Percentiles rank a stretch among this genome's conserved stretches.
phyloP scores from a whole-genome alignment of 1,284 basidiomycete genomes.

The Butyriboletus regius region DNA sequence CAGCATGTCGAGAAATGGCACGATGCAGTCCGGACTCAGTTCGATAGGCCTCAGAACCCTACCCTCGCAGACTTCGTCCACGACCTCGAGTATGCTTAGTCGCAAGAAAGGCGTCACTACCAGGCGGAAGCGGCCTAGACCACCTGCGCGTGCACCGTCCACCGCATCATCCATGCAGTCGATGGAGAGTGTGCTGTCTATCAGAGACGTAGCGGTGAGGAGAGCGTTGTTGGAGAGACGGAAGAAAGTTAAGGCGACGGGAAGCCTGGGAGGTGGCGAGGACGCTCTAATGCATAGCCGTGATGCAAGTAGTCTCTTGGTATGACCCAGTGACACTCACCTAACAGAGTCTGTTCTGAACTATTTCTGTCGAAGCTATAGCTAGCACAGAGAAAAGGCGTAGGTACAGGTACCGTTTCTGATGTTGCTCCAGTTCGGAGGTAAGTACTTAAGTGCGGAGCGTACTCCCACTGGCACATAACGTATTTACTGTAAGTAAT shows the following conservation, averaged over 20 bases:
- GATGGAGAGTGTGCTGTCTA: conserved; percentile 25
- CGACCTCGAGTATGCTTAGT: conserved; percentile 13
- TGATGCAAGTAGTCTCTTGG: not conserved
- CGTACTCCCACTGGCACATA: too few relatives aligned
- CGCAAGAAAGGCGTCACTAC: conserved; percentile 19
- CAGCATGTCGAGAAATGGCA: conserved; percentile 12
- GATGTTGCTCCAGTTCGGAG: too few relatives aligned
- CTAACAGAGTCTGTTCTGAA: not conserved
- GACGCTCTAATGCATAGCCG: not conserved
- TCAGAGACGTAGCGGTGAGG: conserved; percentile 34
- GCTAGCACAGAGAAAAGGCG: too few relatives aligned
- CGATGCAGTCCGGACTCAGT: conserved; percentile 8
- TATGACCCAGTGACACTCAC: not conserved
- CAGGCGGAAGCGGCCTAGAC: conserved; percentile 23
- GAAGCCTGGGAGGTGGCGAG: not conserved
- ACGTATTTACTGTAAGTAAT: too few relatives aligned
- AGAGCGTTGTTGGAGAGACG: conserved; percentile 34
- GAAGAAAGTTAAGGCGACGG: conserved; percentile 17
- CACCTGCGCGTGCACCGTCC: conserved; percentile 23
- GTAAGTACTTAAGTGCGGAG: too few relatives aligned
- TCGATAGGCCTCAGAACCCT: not conserved
- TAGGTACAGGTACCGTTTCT: too few relatives aligned
- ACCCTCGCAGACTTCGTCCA: conserved; percentile 1
- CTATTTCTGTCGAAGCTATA: not conserved
- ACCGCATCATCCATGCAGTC: conserved; percentile 32